Conservation (phyloP, 2,329 filamentous ascomycete species). For the Fusarium decemcellulare region DNA sequence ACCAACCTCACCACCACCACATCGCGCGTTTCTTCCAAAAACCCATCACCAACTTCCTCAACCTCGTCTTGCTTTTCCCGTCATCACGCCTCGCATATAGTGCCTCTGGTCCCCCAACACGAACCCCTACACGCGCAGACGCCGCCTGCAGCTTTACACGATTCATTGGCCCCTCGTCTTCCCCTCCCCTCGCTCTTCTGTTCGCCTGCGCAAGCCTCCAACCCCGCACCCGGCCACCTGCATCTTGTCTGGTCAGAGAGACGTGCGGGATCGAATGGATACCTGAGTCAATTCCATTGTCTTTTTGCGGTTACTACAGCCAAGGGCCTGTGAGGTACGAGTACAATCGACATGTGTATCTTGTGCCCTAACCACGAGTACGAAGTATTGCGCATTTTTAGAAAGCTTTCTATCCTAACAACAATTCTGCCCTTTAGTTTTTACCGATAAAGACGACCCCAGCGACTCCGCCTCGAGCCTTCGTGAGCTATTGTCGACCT, state of each 20-base stretch:
- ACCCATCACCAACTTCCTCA: slow-evolving; percentile 35
- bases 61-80: slow-evolving; percentile 16
- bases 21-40: slow-evolving; percentile 25
- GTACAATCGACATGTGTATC: slow-evolving; percentile 8
- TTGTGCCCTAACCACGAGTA: background rate
- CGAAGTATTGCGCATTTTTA: background rate
- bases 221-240: slow-evolving; percentile 40
- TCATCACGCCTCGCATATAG: slow-evolving; percentile 13
- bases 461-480: slow-evolving; percentile 1
- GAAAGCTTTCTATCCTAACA: slow-evolving; percentile 18
- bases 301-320: slow-evolving; percentile 27
- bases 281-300: slow-evolving; percentile 32
- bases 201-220: slow-evolving; percentile 21
- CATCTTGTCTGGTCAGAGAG: slow-evolving; percentile 5
- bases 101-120: slow-evolving; percentile 3
- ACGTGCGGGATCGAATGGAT: slow-evolving; percentile 30
- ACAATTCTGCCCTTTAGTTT: slow-evolving; percentile 3
- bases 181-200: slow-evolving; percentile 25
- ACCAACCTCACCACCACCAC: slow-evolving; percentile 29
- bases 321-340: slow-evolving; percentile 30
- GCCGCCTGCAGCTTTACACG: slow-evolving; percentile 24
- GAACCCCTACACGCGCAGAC: slow-evolving; percentile 2
- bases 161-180: slow-evolving; percentile 38
- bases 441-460: slow-evolving; percentile 9
- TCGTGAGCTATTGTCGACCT: background rate